phyloP scores from a whole-genome alignment of 2,329 filamentous ascomycete genomes.

The Aspergillus proliferans region DNA sequence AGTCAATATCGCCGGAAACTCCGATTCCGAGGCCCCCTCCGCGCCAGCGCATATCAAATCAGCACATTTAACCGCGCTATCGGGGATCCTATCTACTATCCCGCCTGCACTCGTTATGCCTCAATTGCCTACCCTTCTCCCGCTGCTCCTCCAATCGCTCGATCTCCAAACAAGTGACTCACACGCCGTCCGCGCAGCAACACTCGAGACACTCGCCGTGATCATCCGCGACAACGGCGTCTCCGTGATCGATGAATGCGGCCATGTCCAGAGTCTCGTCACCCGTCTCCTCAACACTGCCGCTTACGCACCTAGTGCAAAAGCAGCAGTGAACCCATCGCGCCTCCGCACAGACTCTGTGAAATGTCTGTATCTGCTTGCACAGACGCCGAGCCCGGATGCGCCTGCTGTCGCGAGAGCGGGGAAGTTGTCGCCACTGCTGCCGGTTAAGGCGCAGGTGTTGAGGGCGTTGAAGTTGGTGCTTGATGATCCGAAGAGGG shows the following conservation, averaged over 20 bases:
- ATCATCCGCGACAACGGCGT: slow-evolving; percentile 54
- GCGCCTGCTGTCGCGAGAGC: slow-evolving; percentile 19
- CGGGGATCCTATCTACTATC: slow-evolving; percentile 55
- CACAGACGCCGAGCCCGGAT: slow-evolving; percentile 19
- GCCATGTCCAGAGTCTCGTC: slow-evolving; percentile 54
- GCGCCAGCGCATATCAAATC: slow-evolving; percentile 42
- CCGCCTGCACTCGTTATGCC: slow-evolving; percentile 55
- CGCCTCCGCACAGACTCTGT: slow-evolving; percentile 31
- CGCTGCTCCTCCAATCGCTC: slow-evolving; percentile 57
- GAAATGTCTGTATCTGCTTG: slow-evolving; percentile 34
- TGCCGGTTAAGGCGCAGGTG: slow-evolving; percentile 54
- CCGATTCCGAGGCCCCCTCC: slow-evolving; percentile 10
- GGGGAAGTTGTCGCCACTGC: slow-evolving; percentile 38
- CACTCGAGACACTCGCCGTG: slow-evolving; percentile 53
- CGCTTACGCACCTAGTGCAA: slow-evolving; percentile 14
- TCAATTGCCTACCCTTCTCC: slow-evolving; percentile 52
- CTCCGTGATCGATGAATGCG: slow-evolving; percentile 44
- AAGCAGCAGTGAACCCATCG: slow-evolving; percentile 16
- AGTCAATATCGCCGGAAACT: slow-evolving; percentile 25
- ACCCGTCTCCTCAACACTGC: slow-evolving; percentile 49
- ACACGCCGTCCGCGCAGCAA: slow-evolving; percentile 53
- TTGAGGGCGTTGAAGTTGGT: slow-evolving; percentile 49
- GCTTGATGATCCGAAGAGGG: slow-evolving; percentile 58
- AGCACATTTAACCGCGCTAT: slow-evolving; percentile 58
- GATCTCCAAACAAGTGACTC: slow-evolving; percentile 46